Evolutionary conservation across 176 grass and related monocot species (phyloP).

Genomic region (Paspalum notatum): DNA sequence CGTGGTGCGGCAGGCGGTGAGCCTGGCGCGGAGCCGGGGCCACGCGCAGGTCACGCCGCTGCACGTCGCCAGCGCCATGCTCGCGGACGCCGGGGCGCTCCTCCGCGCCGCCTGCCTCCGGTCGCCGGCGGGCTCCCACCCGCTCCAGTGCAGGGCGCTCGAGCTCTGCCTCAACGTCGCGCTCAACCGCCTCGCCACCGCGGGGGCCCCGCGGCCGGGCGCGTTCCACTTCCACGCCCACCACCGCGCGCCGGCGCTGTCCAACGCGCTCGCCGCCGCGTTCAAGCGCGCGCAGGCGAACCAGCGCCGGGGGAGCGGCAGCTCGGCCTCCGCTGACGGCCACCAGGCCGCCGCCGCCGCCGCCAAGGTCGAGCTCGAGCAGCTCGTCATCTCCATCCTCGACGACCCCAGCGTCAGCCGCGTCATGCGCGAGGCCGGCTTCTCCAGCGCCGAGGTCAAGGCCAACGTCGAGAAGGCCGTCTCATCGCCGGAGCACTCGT

Average conservation of each 20-base stretch:
- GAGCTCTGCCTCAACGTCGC: slow-evolving; percentile 77
- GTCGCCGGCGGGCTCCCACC: slow-evolving; percentile 50
- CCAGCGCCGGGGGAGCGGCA: slow-evolving; percentile 11
- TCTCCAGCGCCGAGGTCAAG: slow-evolving; percentile 84
- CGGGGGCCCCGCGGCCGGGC: slow-evolving; percentile 18
- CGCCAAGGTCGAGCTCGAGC: slow-evolving; percentile 79
- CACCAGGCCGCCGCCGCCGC: background rate
- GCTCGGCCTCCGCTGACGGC: background rate
- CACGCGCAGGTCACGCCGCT: slow-evolving; percentile 78
- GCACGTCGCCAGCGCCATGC: slow-evolving; percentile 68
- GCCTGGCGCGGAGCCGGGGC: slow-evolving; percentile 49
- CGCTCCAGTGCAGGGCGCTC: slow-evolving; percentile 67
- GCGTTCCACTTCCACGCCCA: slow-evolving; percentile 22
- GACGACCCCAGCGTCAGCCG: slow-evolving; percentile 96
- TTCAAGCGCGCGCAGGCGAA: slow-evolving; percentile 49
- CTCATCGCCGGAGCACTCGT: background rate
- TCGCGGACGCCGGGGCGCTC: slow-evolving; percentile 49
- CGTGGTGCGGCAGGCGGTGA: slow-evolving; percentile 54
- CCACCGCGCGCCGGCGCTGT: slow-evolving; percentile 44
- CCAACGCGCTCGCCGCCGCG: slow-evolving; percentile 85
- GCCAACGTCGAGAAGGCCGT: slow-evolving; percentile 66
- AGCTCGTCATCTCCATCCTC: slow-evolving; percentile 95
- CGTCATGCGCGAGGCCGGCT: slow-evolving; percentile 94
- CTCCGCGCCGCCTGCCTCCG: slow-evolving; percentile 71
- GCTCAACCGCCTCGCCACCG: slow-evolving; percentile 68